Evolutionary conservation across 2,329 filamentous ascomycete species (phyloP).

Genomic region (Aaosphaeria arxii): DNA sequence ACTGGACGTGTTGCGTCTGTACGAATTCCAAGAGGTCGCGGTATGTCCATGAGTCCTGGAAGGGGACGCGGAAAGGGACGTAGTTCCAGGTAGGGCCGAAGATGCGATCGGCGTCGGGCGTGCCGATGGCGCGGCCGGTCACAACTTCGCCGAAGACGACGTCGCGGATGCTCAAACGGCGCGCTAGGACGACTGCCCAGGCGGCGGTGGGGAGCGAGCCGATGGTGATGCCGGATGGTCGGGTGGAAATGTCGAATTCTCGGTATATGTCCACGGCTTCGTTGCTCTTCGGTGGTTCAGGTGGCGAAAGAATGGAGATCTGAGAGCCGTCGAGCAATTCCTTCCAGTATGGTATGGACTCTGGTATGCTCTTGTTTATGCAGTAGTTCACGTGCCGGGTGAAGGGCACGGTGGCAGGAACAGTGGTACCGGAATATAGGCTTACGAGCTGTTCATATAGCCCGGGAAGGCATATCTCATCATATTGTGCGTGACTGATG

Average conservation of each 20-base stretch:
- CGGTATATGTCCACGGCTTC: constrained; percentile 26
- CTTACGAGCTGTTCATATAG: constrained; percentile 60
- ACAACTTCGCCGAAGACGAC: constrained; percentile 67
- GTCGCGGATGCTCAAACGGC: constrained; percentile 51
- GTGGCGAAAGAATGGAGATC: constrained; percentile 42
- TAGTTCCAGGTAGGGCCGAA: constrained; percentile 68
- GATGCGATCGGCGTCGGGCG: constrained; percentile 55
- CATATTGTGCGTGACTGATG: constrained; percentile 68
- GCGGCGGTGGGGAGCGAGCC: constrained; percentile 66
- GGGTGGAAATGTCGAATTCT: constrained; percentile 38
- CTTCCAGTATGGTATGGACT: constrained; percentile 60
- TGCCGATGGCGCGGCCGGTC: constrained; percentile 60
- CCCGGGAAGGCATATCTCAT: constrained; percentile 64
- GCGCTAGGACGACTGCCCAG: constrained; percentile 63
- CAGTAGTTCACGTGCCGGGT: constrained; percentile 45
- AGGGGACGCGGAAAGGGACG: constrained; percentile 60
- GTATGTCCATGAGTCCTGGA: constrained; percentile 47
- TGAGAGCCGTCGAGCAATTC: constrained; percentile 56
- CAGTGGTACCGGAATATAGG: constrained; percentile 44
- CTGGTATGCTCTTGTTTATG: constrained; percentile 37
- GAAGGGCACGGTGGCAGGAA: constrained; percentile 40
- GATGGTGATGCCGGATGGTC: constrained; percentile 56
- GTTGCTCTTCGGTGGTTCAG: constrained; percentile 25
- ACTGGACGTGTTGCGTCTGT: constrained; percentile 33
- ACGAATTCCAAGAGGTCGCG: constrained; percentile 32